Evolutionary conservation across 1,139 yeast genomes (phyloP).

Genomic region (Blastobotrys aristatus): DNA sequence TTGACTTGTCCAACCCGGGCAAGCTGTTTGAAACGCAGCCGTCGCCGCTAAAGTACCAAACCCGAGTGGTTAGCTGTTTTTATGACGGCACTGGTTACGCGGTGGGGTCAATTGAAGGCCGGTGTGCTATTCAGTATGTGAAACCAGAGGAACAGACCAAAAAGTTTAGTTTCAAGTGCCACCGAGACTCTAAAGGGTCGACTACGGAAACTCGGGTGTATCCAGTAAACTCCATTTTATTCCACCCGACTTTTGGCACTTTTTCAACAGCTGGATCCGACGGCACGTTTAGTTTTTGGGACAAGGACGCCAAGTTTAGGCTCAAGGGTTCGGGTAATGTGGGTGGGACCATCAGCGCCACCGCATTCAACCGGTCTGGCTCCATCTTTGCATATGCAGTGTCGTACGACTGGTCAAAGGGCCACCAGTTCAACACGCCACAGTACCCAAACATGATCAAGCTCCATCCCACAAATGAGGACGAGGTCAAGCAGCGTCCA

Average conservation of each 20-base stretch:
- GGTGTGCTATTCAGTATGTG: constrained; percentile 94
- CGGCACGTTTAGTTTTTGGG: constrained; percentile 95
- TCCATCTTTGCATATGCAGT: constrained; percentile 84
- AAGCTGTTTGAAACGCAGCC: constrained; percentile 65
- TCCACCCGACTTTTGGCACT: constrained; percentile 89
- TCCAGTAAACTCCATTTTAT: constrained; percentile 72
- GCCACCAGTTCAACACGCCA: constrained; percentile 69
- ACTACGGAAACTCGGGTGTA: constrained; percentile 49
- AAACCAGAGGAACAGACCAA: constrained; percentile 69
- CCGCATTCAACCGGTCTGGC: constrained; percentile 81
- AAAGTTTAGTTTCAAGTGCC: constrained; percentile 93
- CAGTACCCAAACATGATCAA: constrained; percentile 73
- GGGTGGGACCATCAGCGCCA: constrained; percentile 68
- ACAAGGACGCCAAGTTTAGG: constrained; percentile 85
- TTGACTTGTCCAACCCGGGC: constrained; percentile 76
- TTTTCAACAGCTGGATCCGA: constrained; percentile 94
- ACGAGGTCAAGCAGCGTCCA: constrained; percentile 74
- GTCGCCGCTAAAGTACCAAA: constrained; percentile 91
- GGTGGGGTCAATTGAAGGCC: constrained; percentile 88
- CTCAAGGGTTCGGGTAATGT: constrained; percentile 73
- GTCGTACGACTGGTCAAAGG: constrained; percentile 72
- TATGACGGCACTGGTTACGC: constrained; percentile 92
- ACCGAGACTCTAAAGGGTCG: constrained; percentile 47
- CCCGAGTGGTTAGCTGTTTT: constrained; percentile 75
- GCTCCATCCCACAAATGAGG: constrained; percentile 80